phyloP scores from a whole-genome alignment of 31 red algal species.

The Bonnemaisonia californica region DNA sequence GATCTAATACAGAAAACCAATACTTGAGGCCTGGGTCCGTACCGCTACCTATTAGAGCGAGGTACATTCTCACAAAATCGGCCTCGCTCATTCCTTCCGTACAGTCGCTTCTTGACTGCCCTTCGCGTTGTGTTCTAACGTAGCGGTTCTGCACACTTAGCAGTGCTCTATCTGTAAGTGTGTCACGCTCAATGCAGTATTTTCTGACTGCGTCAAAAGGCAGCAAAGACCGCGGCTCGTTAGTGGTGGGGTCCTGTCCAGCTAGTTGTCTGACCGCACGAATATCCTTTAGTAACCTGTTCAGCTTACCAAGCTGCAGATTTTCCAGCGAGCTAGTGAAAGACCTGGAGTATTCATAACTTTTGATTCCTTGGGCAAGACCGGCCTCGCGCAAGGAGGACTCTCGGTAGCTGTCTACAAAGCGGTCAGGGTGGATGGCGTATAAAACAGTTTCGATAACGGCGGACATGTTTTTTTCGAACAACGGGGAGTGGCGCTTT shows the following conservation, averaged over 20 bases:
- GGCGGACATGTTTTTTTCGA: conserved; percentile 63
- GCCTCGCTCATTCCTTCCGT: neutral
- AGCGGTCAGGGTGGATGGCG: conserved; percentile 63
- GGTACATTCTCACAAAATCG: conserved; percentile 56
- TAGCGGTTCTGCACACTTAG: conserved; percentile 36
- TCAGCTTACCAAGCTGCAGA: conserved; percentile 61
- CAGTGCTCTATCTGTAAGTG: conserved; percentile 55
- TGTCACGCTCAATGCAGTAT: conserved; percentile 53
- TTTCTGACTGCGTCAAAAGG: conserved; percentile 23
- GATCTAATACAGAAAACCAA: conserved; percentile 73
- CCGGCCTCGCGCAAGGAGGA: conserved; percentile 44
- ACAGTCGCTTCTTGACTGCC: neutral
- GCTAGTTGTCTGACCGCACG: conserved; percentile 24
- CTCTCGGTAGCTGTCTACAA: conserved; percentile 47
- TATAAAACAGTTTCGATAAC: conserved; percentile 72
- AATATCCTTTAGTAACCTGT: conserved; percentile 62
- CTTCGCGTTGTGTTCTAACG: neutral
- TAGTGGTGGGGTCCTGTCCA: neutral
- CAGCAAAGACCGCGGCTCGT: neutral
- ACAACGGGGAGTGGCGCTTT: conserved; percentile 57
- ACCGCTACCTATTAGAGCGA: conserved; percentile 49
- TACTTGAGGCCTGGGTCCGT: conserved; percentile 50
- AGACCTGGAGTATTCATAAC: conserved; percentile 65
- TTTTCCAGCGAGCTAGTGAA: conserved; percentile 56
- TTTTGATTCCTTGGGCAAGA: conserved; percentile 42